Percentiles rank a stretch among this genome's conserved stretches.
Conservation (phyloP, 768 basidiomycete genomes). For the Rhizopogon vulgaris region DNA sequence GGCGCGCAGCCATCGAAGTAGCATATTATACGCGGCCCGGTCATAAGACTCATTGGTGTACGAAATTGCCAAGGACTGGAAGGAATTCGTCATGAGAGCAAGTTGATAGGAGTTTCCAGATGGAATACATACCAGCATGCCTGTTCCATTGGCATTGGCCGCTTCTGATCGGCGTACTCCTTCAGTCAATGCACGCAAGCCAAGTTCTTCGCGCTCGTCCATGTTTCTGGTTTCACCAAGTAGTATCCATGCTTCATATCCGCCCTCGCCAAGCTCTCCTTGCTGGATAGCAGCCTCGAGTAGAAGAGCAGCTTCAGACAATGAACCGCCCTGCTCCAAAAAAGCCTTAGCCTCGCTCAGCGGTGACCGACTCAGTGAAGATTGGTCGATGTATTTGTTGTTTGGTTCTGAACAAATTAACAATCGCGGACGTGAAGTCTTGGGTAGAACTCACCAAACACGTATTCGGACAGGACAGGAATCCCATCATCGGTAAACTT, state of each 20-base stretch:
- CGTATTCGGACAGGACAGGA: slow-evolving; percentile 65
- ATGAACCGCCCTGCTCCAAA: slow-evolving; percentile 73
- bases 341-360: slow-evolving; percentile 72
- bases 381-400: slow-evolving; percentile 63
- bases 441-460: slow-evolving; percentile 56
- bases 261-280: slow-evolving; percentile 73
- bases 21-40: slow-evolving; percentile 75
- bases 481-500: slow-evolving; percentile 70
- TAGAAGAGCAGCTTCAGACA: slow-evolving; percentile 81
- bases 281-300: slow-evolving; percentile 88
- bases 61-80: slow-evolving; percentile 87
- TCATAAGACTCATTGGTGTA: slow-evolving; percentile 95
- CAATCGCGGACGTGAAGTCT: neutral
- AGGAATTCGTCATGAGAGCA: neutral
- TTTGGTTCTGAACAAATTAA: slow-evolving; percentile 45
- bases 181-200: slow-evolving; percentile 72
- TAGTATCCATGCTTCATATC: slow-evolving; percentile 89
- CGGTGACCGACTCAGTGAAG: slow-evolving; percentile 38
- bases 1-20: slow-evolving; percentile 78
- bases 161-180: slow-evolving; percentile 64
- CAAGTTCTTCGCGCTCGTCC: slow-evolving; percentile 83
- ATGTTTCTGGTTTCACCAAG: slow-evolving; percentile 85
- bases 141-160: slow-evolving; percentile 56
- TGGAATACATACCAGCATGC: slow-evolving; percentile 59
- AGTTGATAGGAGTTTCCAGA: neutral